These are phyloP conservation scores for Diaporthe humulicola DNA, from an alignment of 2,329 filamentous ascomycete genomes.

Conservation along the genomic window DNA sequence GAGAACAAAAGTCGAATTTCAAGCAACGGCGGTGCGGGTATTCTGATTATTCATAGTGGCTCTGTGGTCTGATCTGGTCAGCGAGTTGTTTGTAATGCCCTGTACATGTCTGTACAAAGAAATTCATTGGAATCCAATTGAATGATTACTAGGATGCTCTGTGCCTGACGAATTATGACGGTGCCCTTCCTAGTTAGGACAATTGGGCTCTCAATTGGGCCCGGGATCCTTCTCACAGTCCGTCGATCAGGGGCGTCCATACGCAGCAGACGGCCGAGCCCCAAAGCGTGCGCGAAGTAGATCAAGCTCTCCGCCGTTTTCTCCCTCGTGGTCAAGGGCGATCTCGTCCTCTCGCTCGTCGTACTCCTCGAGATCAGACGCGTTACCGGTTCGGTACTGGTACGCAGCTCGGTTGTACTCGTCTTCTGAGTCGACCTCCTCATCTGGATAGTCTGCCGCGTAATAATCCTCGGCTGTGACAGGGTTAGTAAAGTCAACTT, in stretches of 20 bases:
- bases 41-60: conserved; percentile 18
- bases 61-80: conserved; percentile 18
- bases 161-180: background rate
- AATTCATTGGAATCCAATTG: background rate
- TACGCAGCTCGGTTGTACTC: conserved; percentile 71
- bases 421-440: conserved; percentile 81
- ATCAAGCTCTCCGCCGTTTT: conserved; percentile 41
- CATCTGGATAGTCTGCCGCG: conserved; percentile 83
- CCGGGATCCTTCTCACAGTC: background rate
- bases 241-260: conserved; percentile 29
- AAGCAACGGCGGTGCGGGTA: conserved; percentile 7
- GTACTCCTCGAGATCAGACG: conserved; percentile 69
- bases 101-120: conserved; percentile 28
- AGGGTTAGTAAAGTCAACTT: conserved; percentile 30
- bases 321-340: conserved; percentile 45
- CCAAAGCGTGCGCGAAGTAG: conserved; percentile 40
- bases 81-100: conserved; percentile 6
- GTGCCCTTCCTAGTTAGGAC: too few species aligned
- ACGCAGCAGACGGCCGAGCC: conserved; percentile 41
- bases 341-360: conserved; percentile 56
- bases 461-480: conserved; percentile 81
- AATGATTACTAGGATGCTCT: too few species aligned
- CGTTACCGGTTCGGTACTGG: conserved; percentile 65
- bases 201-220: background rate
- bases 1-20: conserved; percentile 23